Evolutionary conservation across 495 filamentous ascomycete species (phyloP).

Genomic region (Beverwykella pulmonaria): DNA sequence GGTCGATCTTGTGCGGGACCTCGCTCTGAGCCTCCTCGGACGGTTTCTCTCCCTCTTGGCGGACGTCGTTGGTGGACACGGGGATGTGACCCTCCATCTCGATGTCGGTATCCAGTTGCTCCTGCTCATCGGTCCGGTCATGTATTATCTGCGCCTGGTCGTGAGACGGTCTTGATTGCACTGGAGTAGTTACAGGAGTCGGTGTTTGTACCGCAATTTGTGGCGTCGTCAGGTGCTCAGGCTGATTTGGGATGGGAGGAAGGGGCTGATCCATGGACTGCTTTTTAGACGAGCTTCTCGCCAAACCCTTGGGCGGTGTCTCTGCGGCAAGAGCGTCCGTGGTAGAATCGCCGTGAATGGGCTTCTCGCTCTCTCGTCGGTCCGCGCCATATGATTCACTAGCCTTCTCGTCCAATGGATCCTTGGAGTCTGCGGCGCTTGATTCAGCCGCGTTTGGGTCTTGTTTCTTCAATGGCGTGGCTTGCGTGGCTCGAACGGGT

Average conservation of each 20-base stretch:
- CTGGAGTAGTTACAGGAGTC: constrained; percentile 43
- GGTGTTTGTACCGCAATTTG: constrained; percentile 43
- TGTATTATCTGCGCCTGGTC: constrained; percentile 48
- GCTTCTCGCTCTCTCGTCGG: constrained; percentile 38
- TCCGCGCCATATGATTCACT: constrained; percentile 33
- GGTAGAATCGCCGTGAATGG: constrained; percentile 33
- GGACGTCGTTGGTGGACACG: constrained; percentile 43
- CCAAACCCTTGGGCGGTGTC: constrained; percentile 29
- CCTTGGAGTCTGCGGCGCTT: constrained; percentile 60
- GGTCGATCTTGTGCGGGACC: constrained; percentile 40
- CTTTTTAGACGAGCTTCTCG: constrained; percentile 31
- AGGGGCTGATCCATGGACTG: constrained; percentile 32
- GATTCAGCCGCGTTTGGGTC: constrained; percentile 56
- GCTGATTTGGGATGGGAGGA: constrained; percentile 31
- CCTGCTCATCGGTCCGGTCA: constrained; percentile 52
- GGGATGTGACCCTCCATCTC: constrained; percentile 62
- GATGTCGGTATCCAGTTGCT: constrained; percentile 60
- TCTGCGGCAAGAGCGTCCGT: constrained; percentile 35
- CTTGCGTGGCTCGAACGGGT: constrained; percentile 57
- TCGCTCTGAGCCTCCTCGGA: constrained; percentile 42
- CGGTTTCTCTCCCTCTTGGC: constrained; percentile 29
- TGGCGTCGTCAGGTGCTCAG: constrained; percentile 32
- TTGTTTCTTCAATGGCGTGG: constrained; percentile 54
- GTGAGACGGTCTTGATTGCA: constrained; percentile 27
- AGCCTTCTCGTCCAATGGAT: constrained; percentile 59